These are phyloP conservation scores for Fusarium sterilihyphosum DNA, from an alignment of 2,329 filamentous ascomycete genomes.

Conservation along the genomic window DNA sequence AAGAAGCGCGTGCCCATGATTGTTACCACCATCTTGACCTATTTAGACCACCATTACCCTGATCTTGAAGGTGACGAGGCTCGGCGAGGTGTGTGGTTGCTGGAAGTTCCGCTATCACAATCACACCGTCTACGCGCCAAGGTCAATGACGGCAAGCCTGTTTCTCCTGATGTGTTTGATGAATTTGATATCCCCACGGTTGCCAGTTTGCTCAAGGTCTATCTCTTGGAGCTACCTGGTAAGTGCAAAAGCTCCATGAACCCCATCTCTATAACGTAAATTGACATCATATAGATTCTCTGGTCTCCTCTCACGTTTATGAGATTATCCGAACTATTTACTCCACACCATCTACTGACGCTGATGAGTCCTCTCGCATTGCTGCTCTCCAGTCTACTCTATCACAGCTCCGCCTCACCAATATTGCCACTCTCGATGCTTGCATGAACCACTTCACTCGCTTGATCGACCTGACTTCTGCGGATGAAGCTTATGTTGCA, in stretches of 20 bases:
- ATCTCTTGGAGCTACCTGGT: constrained; percentile 94
- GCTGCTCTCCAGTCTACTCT: constrained; percentile 95
- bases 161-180: constrained; percentile 79
- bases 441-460: constrained; percentile 98
- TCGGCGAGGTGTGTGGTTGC: constrained; percentile 90
- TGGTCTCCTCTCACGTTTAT: constrained; percentile 97
- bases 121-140: constrained; percentile 85
- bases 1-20: constrained; percentile 94
- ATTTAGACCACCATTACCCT: constrained; percentile 95
- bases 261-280: neutral
- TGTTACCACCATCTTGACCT: constrained; percentile 92
- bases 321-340: constrained; percentile 99
- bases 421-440: constrained; percentile 98
- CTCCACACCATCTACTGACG: constrained; percentile 79
- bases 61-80: constrained; percentile 97
- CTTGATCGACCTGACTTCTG: constrained; percentile 94
- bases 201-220: constrained; percentile 91
- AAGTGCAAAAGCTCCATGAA: constrained; percentile 48
- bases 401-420: constrained; percentile 91
- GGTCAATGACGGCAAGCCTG: constrained; percentile 87
- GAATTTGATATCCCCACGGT: constrained; percentile 95
- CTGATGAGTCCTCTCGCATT: constrained; percentile 80
- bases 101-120: constrained; percentile 86
- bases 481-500: constrained; percentile 85
- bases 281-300: constrained; percentile 74